Evolutionary conservation across 768 basidiomycete genomes (phyloP).

Genomic region (Tephrocybe sp.): DNA sequence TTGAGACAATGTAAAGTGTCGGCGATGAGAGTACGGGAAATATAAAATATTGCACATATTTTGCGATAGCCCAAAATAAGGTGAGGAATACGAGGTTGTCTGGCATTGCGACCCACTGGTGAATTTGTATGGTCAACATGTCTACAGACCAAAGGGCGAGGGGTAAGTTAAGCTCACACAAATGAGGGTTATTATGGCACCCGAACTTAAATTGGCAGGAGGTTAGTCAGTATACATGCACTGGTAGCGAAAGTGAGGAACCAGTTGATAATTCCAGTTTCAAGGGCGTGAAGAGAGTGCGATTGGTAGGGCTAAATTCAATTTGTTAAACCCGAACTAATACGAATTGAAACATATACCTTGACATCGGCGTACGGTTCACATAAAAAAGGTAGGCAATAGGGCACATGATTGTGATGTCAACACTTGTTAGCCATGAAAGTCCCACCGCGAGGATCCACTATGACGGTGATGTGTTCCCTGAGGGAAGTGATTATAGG

Average conservation of each 20-base stretch:
- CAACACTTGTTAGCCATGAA: background rate
- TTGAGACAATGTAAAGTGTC: no score
- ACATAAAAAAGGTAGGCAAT: slow-evolving; percentile 4
- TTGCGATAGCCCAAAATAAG: slow-evolving; percentile 7
- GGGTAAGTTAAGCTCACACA: slow-evolving; percentile 2
- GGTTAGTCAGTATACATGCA: background rate
- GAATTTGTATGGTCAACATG: no score
- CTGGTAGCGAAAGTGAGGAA: background rate
- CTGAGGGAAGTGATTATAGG: slow-evolving; percentile 2
- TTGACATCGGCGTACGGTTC: slow-evolving; percentile 5
- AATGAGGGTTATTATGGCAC: slow-evolving; percentile 7
- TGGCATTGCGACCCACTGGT: slow-evolving; percentile 11
- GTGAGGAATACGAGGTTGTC: slow-evolving; percentile 8
- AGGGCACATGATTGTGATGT: slow-evolving; percentile 2
- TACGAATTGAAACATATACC: background rate
- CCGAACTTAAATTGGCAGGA: slow-evolving; percentile 1
- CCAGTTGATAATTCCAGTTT: slow-evolving; percentile 10
- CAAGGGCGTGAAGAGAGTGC: slow-evolving; percentile 1
- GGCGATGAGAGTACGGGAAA: background rate
- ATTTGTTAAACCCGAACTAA: background rate
- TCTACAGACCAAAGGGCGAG: background rate
- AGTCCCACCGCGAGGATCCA: slow-evolving; percentile 9
- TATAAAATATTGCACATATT: background rate
- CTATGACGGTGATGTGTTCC: slow-evolving; percentile 3
- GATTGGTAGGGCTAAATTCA: slow-evolving; percentile 3